phyloP scores from a whole-genome alignment of 345 rosid species.

The Conringia planisiliqua region DNA sequence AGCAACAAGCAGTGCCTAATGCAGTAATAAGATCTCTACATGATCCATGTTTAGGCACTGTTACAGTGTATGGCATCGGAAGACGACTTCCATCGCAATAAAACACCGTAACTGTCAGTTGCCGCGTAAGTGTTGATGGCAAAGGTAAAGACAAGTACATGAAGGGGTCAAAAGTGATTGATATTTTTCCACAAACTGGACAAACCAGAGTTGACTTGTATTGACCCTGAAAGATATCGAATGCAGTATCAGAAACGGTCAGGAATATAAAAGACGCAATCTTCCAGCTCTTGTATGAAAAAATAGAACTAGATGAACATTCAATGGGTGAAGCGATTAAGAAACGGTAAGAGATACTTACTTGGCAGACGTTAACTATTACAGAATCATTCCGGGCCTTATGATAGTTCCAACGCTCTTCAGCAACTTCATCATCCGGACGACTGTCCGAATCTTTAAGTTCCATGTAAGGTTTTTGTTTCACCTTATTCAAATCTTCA shows the following conservation, averaged over 20 bases:
- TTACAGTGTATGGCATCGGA: constrained; percentile 83
- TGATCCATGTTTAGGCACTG: constrained; percentile 74
- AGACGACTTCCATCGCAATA: constrained; percentile 75
- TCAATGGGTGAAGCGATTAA: constrained; percentile 3
- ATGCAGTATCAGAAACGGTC: constrained; percentile 14
- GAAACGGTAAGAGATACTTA: constrained; percentile 30
- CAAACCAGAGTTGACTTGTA: constrained; percentile 96
- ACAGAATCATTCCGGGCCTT: constrained; percentile 95
- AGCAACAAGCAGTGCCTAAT: constrained; percentile 71
- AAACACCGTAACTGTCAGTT: constrained; percentile 81
- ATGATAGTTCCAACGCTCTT: constrained; percentile 94
- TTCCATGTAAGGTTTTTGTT: constrained; percentile 90
- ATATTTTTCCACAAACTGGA: constrained; percentile 81
- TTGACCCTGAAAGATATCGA: constrained; percentile 67
- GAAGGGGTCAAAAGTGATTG: constrained; percentile 95
- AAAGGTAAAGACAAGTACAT: constrained; percentile 94
- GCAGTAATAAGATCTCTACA: constrained; percentile 75
- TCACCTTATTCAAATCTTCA: constrained; percentile 94
- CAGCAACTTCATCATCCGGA: constrained; percentile 87
- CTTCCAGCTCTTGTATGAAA: not conserved
- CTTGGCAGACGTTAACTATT: constrained; percentile 94
- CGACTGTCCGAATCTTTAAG: constrained; percentile 76
- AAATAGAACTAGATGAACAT: not conserved
- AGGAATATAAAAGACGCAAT: not conserved
- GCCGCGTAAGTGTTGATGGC: constrained; percentile 78